phyloP scores from a whole-genome alignment of 2,329 filamentous ascomycete species.

The Aspergillus fischeri region DNA sequence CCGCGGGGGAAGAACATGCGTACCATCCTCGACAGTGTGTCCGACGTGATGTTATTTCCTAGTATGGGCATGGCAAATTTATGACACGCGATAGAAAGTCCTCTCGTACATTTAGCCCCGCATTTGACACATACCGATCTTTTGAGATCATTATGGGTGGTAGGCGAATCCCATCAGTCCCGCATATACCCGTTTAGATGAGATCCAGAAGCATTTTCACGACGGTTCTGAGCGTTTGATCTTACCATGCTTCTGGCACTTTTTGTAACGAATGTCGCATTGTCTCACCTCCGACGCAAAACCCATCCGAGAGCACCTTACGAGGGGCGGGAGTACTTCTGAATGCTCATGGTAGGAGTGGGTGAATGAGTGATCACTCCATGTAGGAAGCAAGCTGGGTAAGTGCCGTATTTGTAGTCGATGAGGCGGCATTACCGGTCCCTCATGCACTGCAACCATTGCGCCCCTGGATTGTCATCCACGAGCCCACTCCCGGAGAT shows the following conservation, averaged over 20 bases:
- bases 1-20: constrained; percentile 25
- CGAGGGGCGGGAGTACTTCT: too few species aligned
- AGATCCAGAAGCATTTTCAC: neutral
- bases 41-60: constrained; percentile 35
- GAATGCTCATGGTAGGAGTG: too few species aligned
- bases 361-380: too few species aligned
- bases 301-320: too few species aligned
- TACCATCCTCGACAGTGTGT: constrained; percentile 30
- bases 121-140: neutral
- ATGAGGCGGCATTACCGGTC: neutral
- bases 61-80: constrained; percentile 21
- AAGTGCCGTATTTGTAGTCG: too few species aligned
- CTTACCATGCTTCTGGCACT: neutral
- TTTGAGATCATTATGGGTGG: neutral
- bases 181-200: neutral
- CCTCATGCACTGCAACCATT: neutral
- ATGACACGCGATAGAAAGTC: constrained; percentile 1
- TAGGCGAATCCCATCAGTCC: neutral
- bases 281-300: too few species aligned
- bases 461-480: neutral
- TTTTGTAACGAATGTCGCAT: neutral
- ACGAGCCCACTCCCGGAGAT: neutral
- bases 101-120: neutral
- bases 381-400: too few species aligned
- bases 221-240: neutral